These are phyloP conservation scores for Ceratocystis ficicola DNA, from an alignment of 2,329 filamentous ascomycete species.

Conservation along the genomic window DNA sequence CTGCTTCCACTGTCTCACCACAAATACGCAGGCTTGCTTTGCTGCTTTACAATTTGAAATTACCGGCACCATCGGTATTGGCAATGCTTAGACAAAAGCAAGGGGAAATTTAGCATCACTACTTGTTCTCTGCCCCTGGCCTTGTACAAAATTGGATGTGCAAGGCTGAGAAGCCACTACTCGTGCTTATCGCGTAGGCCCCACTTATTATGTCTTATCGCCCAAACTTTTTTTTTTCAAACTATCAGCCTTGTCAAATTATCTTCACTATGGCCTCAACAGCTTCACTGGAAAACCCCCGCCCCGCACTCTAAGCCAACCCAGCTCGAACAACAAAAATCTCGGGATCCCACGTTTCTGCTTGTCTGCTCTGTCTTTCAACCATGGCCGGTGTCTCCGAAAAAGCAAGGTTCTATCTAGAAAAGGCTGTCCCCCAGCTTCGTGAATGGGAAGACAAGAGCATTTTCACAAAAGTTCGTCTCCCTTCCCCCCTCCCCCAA, in stretches of 20 bases:
- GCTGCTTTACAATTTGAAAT: too few species aligned
- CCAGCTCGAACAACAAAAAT: too few species aligned
- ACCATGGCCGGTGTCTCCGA: conserved; percentile 74
- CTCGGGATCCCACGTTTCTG: not conserved
- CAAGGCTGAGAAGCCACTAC: conserved; percentile 22
- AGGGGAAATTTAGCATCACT: too few species aligned
- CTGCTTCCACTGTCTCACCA: too few species aligned
- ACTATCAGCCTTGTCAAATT: conserved; percentile 23
- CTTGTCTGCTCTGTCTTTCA: not conserved
- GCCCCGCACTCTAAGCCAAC: not conserved
- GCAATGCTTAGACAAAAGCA: too few species aligned
- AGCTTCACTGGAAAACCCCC: not conserved
- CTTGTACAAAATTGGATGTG: not conserved
- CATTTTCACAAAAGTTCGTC: conserved; percentile 64
- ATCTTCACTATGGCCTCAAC: conserved; percentile 12
- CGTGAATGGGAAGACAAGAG: conserved; percentile 86
- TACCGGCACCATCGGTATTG: not conserved
- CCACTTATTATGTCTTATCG: conserved; percentile 20
- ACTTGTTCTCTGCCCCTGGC: too few species aligned
- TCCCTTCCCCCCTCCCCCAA: conserved; percentile 12
- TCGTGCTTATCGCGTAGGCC: not conserved
- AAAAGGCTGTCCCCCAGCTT: conserved; percentile 82
- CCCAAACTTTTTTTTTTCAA: conserved; percentile 19
- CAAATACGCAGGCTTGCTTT: too few species aligned
- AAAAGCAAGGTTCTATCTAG: conserved; percentile 89